A percentile compares a stretch with the other conserved stretches of the same genome.
Evolutionary conservation across 305 asterid genomes (phyloP).

Genomic region (Fraxinus latifolia): DNA sequence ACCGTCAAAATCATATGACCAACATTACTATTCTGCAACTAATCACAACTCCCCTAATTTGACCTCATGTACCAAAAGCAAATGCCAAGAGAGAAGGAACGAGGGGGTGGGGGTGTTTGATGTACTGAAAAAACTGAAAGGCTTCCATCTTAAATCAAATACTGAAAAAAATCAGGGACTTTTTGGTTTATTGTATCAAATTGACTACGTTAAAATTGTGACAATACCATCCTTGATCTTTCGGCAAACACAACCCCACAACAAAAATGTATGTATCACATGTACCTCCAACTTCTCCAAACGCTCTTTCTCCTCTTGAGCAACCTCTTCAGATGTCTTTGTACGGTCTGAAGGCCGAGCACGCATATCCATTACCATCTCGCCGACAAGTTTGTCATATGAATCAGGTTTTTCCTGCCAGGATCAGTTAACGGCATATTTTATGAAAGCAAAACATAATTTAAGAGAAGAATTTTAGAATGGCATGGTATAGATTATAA

Average conservation of each 20-base stretch:
- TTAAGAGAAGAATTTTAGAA: background rate
- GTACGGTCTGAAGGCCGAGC: conserved; percentile 93
- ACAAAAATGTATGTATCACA: background rate
- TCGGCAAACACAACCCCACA: background rate
- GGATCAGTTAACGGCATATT: conserved; percentile 13
- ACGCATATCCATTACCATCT: conserved; percentile 76
- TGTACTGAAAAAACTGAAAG: background rate
- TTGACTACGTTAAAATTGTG: background rate
- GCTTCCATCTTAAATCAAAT: background rate
- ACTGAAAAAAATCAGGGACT: background rate
- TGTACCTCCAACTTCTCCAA: conserved; percentile 81
- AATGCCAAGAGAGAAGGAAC: background rate
- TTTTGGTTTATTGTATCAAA: background rate
- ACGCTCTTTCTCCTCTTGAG: conserved; percentile 92
- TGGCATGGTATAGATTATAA: background rate
- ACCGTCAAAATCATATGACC: background rate
- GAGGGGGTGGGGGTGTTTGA: background rate
- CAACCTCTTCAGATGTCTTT: conserved; percentile 88
- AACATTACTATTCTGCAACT: background rate
- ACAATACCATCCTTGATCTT: background rate
- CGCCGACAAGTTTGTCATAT: conserved; percentile 67
- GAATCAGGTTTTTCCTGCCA: conserved; percentile 75
- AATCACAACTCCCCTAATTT: background rate
- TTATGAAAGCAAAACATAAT: conserved; percentile 1
- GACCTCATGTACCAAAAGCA: background rate